These are phyloP conservation scores for Reticulascus tulasneorum DNA, from an alignment of 2,329 filamentous ascomycete species.

Conservation along the genomic window DNA sequence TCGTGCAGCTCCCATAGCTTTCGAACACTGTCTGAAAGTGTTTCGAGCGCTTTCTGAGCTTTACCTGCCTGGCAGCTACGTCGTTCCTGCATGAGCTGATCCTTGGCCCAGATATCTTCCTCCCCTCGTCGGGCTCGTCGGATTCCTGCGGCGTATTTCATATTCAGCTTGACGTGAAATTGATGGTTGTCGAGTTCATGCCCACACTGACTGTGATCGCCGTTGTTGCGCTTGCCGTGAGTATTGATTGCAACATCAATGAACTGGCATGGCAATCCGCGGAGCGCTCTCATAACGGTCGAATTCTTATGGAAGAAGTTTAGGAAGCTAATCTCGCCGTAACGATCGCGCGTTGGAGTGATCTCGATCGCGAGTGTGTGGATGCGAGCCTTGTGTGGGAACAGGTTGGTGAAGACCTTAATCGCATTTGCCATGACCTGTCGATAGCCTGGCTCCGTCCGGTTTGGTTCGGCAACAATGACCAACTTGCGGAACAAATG, in stretches of 20 bases:
- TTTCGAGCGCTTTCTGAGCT: slow-evolving; percentile 8
- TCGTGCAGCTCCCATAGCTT: slow-evolving; percentile 10
- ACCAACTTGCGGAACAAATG: slow-evolving; percentile 35
- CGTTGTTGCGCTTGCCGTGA: slow-evolving; percentile 2
- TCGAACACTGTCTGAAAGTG: slow-evolving; percentile 8
- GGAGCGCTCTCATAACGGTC: slow-evolving; percentile 25
- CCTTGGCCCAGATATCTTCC: slow-evolving; percentile 16
- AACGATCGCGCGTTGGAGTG: slow-evolving; percentile 19
- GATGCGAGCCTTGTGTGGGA: slow-evolving; percentile 21
- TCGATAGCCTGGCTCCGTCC: slow-evolving; percentile 22
- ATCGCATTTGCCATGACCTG: slow-evolving; percentile 31
- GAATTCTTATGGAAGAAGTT: slow-evolving; percentile 28
- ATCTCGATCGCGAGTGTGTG: slow-evolving; percentile 40
- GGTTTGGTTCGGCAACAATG: slow-evolving; percentile 40
- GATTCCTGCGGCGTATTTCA: slow-evolving; percentile 6
- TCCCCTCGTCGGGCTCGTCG: slow-evolving; percentile 6
- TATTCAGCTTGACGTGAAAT: slow-evolving; percentile 6
- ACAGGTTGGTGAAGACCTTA: slow-evolving; percentile 25
- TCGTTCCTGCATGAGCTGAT: slow-evolving; percentile 14
- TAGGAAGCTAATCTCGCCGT: slow-evolving; percentile 27
- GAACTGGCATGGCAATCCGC: slow-evolving; percentile 28
- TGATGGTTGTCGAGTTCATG: not conserved
- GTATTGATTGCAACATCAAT: slow-evolving; percentile 31
- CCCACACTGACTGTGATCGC: too few relatives aligned
- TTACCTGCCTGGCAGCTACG: slow-evolving; percentile 8